These are phyloP conservation scores for Metschnikowia noctiluminum DNA, from an alignment of 805 yeast species.

Conservation along the genomic window DNA sequence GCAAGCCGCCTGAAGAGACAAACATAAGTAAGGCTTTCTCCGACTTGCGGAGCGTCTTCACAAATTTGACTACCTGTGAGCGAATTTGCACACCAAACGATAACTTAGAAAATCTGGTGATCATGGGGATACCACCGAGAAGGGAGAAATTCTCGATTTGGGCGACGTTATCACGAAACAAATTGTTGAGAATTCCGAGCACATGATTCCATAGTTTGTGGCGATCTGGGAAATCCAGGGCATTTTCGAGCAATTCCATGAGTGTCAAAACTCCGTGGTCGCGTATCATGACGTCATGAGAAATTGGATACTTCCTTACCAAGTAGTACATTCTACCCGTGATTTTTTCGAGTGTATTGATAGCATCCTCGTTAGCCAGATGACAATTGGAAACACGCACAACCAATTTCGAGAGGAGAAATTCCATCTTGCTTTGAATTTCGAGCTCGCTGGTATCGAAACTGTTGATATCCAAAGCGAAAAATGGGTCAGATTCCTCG, in stretches of 20 bases:
- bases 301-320: conserved; percentile 36
- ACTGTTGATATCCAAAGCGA: conserved; percentile 34
- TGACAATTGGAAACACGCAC: conserved; percentile 29
- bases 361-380: conserved; percentile 29
- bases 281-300: conserved; percentile 38
- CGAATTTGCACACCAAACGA: conserved; percentile 31
- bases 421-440: conserved; percentile 39
- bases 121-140: conserved; percentile 42
- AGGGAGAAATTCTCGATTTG: conserved; percentile 42
- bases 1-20: conserved; percentile 45
- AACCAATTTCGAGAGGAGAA: conserved; percentile 30
- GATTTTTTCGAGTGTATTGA: conserved; percentile 29
- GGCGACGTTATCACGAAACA: conserved; percentile 27
- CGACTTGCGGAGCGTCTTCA: conserved; percentile 31
- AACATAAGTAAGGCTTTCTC: conserved; percentile 37
- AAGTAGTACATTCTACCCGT: conserved; percentile 38
- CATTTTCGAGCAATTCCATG: conserved; percentile 37
- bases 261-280: conserved; percentile 41
- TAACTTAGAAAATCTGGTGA: conserved; percentile 35
- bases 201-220: conserved; percentile 36
- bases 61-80: conserved; percentile 36
- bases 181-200: conserved; percentile 31
- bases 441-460: conserved; percentile 42
- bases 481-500: conserved; percentile 37
- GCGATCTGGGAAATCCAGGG: conserved; percentile 28